Conservation (phyloP, 768 basidiomycete species). For the Trametes meyenii region DNA sequence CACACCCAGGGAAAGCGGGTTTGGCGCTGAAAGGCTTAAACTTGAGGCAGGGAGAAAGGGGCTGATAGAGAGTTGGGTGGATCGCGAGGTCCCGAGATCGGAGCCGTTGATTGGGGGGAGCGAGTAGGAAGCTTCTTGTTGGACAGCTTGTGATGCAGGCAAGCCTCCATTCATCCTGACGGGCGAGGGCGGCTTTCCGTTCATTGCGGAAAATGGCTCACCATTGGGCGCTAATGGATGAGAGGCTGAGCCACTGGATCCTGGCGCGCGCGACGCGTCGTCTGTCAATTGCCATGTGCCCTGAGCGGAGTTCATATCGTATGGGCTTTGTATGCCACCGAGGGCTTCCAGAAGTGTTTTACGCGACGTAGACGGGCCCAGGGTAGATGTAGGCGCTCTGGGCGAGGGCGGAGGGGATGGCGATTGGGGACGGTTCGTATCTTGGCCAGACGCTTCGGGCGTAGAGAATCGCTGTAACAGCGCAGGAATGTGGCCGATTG, state of each 20-base stretch:
- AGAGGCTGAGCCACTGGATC: neutral
- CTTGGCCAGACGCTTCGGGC: constrained; percentile 31
- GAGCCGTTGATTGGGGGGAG: neutral
- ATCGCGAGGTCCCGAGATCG: neutral
- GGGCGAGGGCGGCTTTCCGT: neutral
- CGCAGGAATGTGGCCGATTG: constrained; percentile 56
- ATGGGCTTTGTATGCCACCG: neutral
- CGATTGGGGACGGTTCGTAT: constrained; percentile 10
- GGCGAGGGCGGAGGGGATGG: constrained; percentile 10
- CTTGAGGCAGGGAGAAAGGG: neutral
- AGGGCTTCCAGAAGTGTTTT: constrained; percentile 24
- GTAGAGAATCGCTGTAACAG: constrained; percentile 53
- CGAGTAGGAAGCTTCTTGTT: neutral
- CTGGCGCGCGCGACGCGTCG: neutral
- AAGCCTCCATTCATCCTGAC: neutral
- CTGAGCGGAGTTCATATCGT: neutral
- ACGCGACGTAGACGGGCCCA: constrained; percentile 10
- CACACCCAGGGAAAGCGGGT: neutral
- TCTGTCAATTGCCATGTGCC: neutral
- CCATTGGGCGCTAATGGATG: neutral
- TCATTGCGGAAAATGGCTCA: neutral
- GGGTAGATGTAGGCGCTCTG: neutral
- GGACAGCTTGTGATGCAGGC: neutral
- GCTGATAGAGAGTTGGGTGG: neutral
- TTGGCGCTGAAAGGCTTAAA: neutral